Conservation (phyloP, 441 rosid genomes). For the Melianthus villosus region DNA sequence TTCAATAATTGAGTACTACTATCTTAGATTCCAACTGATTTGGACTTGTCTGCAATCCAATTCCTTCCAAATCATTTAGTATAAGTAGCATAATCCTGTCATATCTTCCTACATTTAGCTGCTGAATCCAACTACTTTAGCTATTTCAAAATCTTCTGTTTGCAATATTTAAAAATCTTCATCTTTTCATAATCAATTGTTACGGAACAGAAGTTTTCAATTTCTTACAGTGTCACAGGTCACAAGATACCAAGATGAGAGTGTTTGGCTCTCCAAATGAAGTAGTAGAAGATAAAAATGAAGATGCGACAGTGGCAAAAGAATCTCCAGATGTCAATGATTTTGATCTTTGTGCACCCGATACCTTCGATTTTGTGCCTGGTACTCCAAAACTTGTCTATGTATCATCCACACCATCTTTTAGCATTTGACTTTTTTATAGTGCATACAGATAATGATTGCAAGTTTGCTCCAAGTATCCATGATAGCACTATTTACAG, state of each 20-base stretch:
- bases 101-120: too few species aligned
- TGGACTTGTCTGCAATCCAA: too few species aligned
- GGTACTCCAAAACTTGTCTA: conserved; percentile 22
- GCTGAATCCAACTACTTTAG: too few species aligned
- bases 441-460: conserved; percentile 23
- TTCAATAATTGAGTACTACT: too few species aligned
- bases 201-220: conserved; percentile 17
- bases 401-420: too few species aligned
- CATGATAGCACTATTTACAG: conserved; percentile 9
- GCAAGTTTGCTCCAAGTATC: conserved; percentile 15
- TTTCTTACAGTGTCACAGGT: conserved; percentile 44
- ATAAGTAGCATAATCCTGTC: too few species aligned
- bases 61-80: too few species aligned
- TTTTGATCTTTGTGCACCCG: conserved; percentile 38
- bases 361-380: conserved; percentile 36
- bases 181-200: conserved; percentile 11
- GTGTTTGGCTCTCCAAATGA: conserved; percentile 7
- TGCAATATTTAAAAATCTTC: too few species aligned
- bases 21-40: too few species aligned
- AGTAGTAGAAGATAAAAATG: conserved; percentile 18
- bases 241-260: conserved; percentile 18
- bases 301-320: conserved; percentile 12
- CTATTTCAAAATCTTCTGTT: too few species aligned
- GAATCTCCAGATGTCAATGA: conserved; percentile 17
- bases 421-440: conserved; percentile 9